These are phyloP conservation scores for Rugonectria rugulosa DNA, from an alignment of 2,329 filamentous ascomycete species.

Conservation along the genomic window DNA sequence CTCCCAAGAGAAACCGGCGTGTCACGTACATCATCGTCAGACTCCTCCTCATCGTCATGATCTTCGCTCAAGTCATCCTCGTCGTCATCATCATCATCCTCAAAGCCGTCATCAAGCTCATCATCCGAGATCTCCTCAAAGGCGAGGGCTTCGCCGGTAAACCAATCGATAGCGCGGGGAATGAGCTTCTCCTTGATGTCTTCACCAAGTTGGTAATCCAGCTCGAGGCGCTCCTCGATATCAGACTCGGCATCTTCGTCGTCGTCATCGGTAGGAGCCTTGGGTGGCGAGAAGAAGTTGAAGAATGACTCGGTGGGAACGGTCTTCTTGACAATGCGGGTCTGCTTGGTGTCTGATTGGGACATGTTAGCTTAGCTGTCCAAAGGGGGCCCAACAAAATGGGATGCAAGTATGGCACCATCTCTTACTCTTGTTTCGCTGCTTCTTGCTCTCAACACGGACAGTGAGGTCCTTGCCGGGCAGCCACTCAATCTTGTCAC, in stretches of 20 bases:
- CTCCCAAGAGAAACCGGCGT: neutral
- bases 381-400: neutral
- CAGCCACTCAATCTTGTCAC: constrained; percentile 98
- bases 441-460: constrained; percentile 98
- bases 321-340: constrained; percentile 97
- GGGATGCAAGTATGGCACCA: neutral
- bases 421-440: constrained; percentile 94
- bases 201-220: constrained; percentile 98
- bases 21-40: constrained; percentile 74
- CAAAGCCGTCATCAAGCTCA: constrained; percentile 82
- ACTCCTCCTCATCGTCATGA: constrained; percentile 82
- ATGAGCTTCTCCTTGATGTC: constrained; percentile 99
- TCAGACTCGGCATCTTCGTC: constrained; percentile 84
- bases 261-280: constrained; percentile 75
- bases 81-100: constrained; percentile 93
- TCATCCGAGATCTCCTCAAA: constrained; percentile 91
- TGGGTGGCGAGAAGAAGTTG: constrained; percentile 98
- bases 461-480: constrained; percentile 91
- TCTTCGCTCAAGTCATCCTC: constrained; percentile 87
- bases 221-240: constrained; percentile 96
- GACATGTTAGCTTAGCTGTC: constrained; percentile 19
- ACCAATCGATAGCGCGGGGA: constrained; percentile 98
- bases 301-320: constrained; percentile 98
- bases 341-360: constrained; percentile 93
- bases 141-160: constrained; percentile 95